Evolutionary conservation across 768 basidiomycete species (phyloP).

Genomic region (Mycena leptocephala): DNA sequence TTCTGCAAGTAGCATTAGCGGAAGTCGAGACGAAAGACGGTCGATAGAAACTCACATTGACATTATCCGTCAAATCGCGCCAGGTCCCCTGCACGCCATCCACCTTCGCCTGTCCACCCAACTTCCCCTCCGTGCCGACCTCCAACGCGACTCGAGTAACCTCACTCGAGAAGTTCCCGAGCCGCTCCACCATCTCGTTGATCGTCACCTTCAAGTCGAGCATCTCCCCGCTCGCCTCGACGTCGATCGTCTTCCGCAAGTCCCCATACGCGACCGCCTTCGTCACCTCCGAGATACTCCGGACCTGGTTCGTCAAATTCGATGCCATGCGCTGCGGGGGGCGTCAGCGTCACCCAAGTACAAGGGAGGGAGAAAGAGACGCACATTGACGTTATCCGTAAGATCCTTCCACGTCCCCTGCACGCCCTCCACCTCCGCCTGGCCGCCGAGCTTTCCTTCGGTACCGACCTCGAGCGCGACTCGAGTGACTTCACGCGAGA

Average conservation of each 20-base stretch:
- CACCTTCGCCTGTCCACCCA: conserved; percentile 34
- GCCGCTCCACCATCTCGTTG: conserved; percentile 37
- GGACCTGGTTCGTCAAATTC: conserved; percentile 25
- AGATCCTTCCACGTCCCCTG: conserved; percentile 31
- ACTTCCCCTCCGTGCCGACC: conserved; percentile 30
- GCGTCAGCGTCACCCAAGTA: conserved; percentile 63
- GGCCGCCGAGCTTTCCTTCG: conserved; percentile 27
- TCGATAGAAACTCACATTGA: conserved; percentile 54
- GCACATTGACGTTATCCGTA: conserved; percentile 35
- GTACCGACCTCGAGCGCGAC: conserved; percentile 33
- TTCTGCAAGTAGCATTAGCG: conserved; percentile 33
- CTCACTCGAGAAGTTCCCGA: conserved; percentile 33
- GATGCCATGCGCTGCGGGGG: conserved; percentile 13
- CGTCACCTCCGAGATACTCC: conserved; percentile 23
- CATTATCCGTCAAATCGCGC: conserved; percentile 34
- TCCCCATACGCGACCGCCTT: conserved; percentile 36
- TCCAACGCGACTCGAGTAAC: conserved; percentile 32
- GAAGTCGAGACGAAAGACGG: neutral
- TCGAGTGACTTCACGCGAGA: conserved; percentile 31
- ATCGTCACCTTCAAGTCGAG: conserved; percentile 36
- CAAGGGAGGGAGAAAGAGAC: conserved; percentile 70
- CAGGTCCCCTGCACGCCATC: conserved; percentile 39
- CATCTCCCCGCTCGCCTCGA: conserved; percentile 34
- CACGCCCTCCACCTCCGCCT: conserved; percentile 31
- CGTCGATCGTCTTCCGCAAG: conserved; percentile 30